Evolutionary conservation across 2,329 filamentous ascomycete genomes (phyloP), one percentile per base, ranked within the genome.

Genomic region (Sphaerostilbella broomeana): DNA sequence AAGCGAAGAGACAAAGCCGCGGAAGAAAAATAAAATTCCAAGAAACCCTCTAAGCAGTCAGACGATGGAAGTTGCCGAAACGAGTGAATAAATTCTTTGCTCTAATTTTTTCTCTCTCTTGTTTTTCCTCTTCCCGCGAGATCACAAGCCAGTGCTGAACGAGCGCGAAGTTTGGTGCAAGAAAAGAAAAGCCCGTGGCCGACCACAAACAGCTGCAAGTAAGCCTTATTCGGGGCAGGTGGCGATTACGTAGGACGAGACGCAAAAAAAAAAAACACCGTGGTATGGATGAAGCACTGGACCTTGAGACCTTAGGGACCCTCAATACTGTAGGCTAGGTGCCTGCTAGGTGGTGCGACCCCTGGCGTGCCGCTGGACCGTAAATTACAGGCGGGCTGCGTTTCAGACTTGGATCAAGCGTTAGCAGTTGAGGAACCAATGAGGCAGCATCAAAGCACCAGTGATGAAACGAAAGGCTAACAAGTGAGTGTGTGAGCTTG

Each of bases 221-320:
- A 31, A 19, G 34, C 30, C 35, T 22, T 42, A 35, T 26, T 40
- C 21, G 26, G 20, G 16, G 41, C 32, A 28, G 32, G 36, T 19
- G 30, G 36, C 37, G 37, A 43, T 43, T 43, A 43, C 41, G 41
- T 43, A 43, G 41, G 26, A 21, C 16, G 15, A 17, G 4, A 32
- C 9, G n/a, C n/a, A n/a, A n/a, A n/a, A n/a, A n/a, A n/a, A n/a
- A n/a, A n/a, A n/a, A n/a, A n/a, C n/a, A n/a, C n/a, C n/a, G n/a
- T n/a, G n/a, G n/a, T n/a, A n/a, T n/a, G n/a, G n/a, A n/a, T n/a
- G n/a, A n/a, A n/a, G n/a, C n/a, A n/a, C n/a, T n/a, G n/a, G n/a
- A n/a, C n/a, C n/a, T n/a, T n/a, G n/a, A n/a, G n/a, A n/a, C n/a
- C n/a, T n/a, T n/a, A n/a, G n/a, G n/a, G n/a, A n/a, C n/a, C n/a